Evolutionary conservation across 345 rosid species (phyloP), one percentile per base, ranked within the genome.

Genomic region (Eucalyptus sp.): DNA sequence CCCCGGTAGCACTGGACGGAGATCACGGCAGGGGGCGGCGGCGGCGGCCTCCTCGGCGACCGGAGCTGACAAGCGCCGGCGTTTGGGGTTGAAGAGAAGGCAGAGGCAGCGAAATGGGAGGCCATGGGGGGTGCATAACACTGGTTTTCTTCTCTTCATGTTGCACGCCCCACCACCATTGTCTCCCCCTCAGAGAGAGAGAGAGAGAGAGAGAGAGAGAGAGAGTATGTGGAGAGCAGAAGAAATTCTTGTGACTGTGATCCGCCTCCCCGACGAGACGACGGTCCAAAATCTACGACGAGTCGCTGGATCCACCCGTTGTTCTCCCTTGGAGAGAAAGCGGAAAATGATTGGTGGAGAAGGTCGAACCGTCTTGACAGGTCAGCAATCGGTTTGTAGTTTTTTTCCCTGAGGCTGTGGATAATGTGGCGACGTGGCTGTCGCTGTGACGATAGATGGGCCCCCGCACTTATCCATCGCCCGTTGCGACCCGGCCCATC

Each of bases 111-210:
- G 87, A 87, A 93, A 93, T 90, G 92, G 91, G 93, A 91, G 94
- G 98, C 99, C 99, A 97, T 97, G 97, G 92, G 87, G 93, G 89
- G 90, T 87, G 91, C 96, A 93, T 91, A 93, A 92, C 94, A 87
- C 54, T 20, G 25, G 89, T 86, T 68, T 84, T 89, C 88, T 87
- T 37, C 90, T 88, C 88, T 91, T 93, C 94, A 90, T 91, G 89
- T 87, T 91, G 90, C 92, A 90, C 87, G 90, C 50, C 64, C 88
- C 90, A 50, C 88, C 90, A 86, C 92, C 95, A 92, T 95, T 88
- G 90, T 92, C 91, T 33, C 86, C 41, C 68, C 31, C 7, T 43
- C 49, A 66, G 7, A 50, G 43, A 52, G 58, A 27, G 88, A 52
- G 66, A 22, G 88, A 54, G 27, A 56, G 27, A 88, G 90, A 66